Percentiles rank a stretch among this genome's conserved stretches.
Conservation (phyloP, 2,329 filamentous ascomycete species). For the Coniella lustricola region DNA sequence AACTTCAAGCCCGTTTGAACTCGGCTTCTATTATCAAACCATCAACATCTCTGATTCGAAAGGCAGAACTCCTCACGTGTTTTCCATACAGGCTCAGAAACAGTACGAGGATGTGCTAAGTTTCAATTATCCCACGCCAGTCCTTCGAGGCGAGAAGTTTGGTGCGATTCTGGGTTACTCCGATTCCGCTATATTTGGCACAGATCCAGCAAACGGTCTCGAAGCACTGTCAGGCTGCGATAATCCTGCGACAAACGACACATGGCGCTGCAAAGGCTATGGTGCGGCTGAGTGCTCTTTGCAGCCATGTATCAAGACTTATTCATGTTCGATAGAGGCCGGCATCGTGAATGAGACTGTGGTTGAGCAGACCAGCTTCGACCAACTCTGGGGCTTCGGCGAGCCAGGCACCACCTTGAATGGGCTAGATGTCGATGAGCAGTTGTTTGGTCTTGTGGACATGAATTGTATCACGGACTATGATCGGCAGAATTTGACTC, state of each 20-base stretch:
- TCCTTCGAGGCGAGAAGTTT: background rate
- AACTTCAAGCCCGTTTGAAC: background rate
- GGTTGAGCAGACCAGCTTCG: background rate
- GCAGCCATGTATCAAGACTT: conserved; percentile 4
- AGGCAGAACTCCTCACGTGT: background rate
- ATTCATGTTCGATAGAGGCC: conserved; percentile 1
- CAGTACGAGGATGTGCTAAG: background rate
- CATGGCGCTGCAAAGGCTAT: conserved; percentile 6
- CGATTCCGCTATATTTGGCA: background rate
- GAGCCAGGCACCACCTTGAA: background rate
- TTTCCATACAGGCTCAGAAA: background rate
- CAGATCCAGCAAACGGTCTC: background rate
- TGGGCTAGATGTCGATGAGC: background rate
- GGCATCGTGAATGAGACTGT: background rate
- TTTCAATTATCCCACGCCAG: background rate
- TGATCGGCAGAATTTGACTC: background rate
- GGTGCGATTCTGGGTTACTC: background rate
- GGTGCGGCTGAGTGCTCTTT: background rate
- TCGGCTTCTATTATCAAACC: background rate
- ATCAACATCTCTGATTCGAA: background rate
- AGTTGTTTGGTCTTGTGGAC: background rate
- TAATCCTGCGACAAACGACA: background rate
- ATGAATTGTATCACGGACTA: background rate
- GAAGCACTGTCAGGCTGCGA: background rate
- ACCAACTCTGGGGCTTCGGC: background rate